Conservation (phyloP, 2,329 filamentous ascomycete genomes). For the Clathrospora elynae region DNA sequence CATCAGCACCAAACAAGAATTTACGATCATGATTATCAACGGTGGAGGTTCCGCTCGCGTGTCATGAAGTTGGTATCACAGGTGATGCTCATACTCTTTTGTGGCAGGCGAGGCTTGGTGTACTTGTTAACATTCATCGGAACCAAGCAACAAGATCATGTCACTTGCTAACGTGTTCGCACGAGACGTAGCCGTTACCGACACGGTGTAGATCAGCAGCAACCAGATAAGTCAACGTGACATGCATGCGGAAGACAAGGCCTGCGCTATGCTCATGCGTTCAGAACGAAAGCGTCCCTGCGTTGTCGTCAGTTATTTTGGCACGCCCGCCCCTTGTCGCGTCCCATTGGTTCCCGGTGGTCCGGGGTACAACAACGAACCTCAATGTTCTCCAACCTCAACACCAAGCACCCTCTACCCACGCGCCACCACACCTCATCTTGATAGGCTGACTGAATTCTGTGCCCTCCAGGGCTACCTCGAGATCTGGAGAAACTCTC, state of each 20-base stretch:
- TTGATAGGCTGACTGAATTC: conserved; percentile 38
- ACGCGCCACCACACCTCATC: conserved; percentile 35
- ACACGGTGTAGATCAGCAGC: conserved; percentile 20
- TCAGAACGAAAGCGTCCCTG: conserved; percentile 27
- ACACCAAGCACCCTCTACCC: conserved; percentile 39
- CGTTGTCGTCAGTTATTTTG: conserved; percentile 30
- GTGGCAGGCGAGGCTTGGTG: too few species aligned
- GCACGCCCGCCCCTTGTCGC: conserved; percentile 31
- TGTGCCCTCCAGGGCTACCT: conserved; percentile 14
- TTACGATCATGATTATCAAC: conserved; percentile 14
- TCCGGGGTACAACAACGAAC: conserved; percentile 19
- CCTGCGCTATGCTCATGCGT: conserved; percentile 9
- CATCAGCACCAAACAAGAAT: conserved; percentile 21
- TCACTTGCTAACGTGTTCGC: neutral
- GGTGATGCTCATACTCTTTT: too few species aligned
- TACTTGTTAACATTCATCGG: neutral
- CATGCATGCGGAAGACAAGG: conserved; percentile 7
- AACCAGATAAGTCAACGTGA: conserved; percentile 5
- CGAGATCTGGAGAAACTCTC: conserved; percentile 35
- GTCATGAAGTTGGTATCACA: too few species aligned
- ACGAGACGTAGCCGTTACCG: conserved; percentile 13
- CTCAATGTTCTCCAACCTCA: conserved; percentile 37
- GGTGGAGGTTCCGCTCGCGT: neutral
- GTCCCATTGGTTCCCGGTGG: conserved; percentile 43
- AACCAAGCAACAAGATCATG: neutral